Base-by-base conservation (phyloP, 768 basidiomycete genomes). In the Naganishia randhawae region DNA sequence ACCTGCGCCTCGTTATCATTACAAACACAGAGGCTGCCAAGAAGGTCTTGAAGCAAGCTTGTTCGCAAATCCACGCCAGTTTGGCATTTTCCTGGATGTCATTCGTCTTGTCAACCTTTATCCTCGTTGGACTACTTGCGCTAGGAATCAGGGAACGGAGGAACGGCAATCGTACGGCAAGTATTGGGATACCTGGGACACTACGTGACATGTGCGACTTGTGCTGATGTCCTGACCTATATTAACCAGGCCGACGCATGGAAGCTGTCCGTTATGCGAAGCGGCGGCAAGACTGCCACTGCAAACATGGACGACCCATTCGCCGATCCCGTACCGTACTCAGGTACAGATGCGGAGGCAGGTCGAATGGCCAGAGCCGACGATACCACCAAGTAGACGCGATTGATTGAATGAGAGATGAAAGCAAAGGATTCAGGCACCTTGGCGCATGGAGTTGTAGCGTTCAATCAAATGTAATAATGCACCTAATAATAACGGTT, bases 11-110 rank as follows among this genome's bases (percentile, higher is more conserved):
- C n/a, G n/a, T 17, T 7, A 32, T 19, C 14, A 13, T 2, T 19
- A 37, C 33, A 11, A 11, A 14, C 29, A 37, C 16, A 61, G 57
- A 61, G 17, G 33, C 63, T 22, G 68, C 63, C 42, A 73, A 73
- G 69, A 74, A 73, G 39, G 63, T 67, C 17, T 62, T 74, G 65
- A 69, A 75, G 66, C 67, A 61, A 7, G 71, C 73, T 14, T 75
- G 74, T 55, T 31, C 66, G 17, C 73, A 75, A 39, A 51, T 73
- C 14, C 70, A 75, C 25, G 74, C 74, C 22, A 63, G 71, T 48
- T 69, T 75, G 22, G 74, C 74, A 6, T 75, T 75, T 64, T 31
- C 71, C 37, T 75, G 74, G 74, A 75, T 75, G 61, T 71, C 68
- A 2, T 72, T 73, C 42, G 64, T 73, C 41, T 39, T 67, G 31